Conservation (phyloP, 768 basidiomycete species). For the Thelephora aurantiotincta region DNA sequence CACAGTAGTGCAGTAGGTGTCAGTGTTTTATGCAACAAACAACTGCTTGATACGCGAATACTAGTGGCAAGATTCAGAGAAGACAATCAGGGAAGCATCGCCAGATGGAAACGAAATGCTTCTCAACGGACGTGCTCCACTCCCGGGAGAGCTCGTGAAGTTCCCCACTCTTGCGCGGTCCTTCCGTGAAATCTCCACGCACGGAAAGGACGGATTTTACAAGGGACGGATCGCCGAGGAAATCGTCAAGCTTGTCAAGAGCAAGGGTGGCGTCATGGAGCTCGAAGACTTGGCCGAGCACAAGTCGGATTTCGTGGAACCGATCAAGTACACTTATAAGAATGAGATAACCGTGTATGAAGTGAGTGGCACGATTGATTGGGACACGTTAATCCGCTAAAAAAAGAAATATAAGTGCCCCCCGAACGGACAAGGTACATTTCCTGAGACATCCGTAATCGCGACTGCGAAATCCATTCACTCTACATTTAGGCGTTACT, state of each 20-base stretch:
- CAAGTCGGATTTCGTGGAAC: conserved; percentile 65
- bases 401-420: conserved; percentile 66
- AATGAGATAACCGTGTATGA: conserved; percentile 84
- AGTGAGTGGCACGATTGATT: conserved; percentile 26
- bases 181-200: conserved; percentile 61
- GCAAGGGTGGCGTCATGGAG: conserved; percentile 86
- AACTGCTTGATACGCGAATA: conserved; percentile 1
- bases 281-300: conserved; percentile 87
- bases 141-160: conserved; percentile 72
- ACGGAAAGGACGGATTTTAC: conserved; percentile 91
- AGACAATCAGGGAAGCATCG: conserved; percentile 69
- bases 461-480: neutral
- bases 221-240: conserved; percentile 83
- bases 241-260: conserved; percentile 74
- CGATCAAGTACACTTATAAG: conserved; percentile 83
- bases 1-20: conserved; percentile 37
- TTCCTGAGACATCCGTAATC: neutral
- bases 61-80: conserved; percentile 49
- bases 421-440: conserved; percentile 82
- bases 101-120: conserved; percentile 82
- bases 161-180: conserved; percentile 75
- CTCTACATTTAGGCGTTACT: conserved; percentile 46
- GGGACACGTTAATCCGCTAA: neutral
- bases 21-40: conserved; percentile 4
- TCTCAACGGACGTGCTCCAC: conserved; percentile 68